These are phyloP conservation scores for Drechslerella dactyloides DNA, from an alignment of 2,329 filamentous ascomycete species.

Conservation along the genomic window DNA sequence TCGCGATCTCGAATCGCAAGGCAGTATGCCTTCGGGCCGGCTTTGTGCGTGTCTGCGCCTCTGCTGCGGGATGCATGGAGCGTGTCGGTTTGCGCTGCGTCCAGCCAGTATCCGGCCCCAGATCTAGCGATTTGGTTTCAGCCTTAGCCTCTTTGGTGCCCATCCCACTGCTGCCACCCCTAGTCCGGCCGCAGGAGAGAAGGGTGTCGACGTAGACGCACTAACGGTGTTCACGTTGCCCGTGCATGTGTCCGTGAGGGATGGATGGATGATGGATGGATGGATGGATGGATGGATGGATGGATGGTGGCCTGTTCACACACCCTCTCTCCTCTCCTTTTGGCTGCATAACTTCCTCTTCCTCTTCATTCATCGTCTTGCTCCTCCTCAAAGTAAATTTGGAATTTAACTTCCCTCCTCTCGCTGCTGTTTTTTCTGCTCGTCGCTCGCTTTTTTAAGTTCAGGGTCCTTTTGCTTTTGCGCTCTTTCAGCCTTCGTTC, in stretches of 20 bases:
- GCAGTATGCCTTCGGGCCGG: background rate
- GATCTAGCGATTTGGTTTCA: constrained; percentile 39
- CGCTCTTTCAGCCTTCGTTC: constrained; percentile 10
- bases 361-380: constrained; percentile 5
- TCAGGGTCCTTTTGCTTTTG: constrained; percentile 19
- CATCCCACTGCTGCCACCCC: background rate
- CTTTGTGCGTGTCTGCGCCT: constrained; percentile 17
- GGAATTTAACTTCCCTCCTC: background rate
- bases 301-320: background rate
- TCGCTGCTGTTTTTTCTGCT: constrained; percentile 6
- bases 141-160: constrained; percentile 34
- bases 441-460: constrained; percentile 3
- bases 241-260: constrained; percentile 31
- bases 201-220: constrained; percentile 16
- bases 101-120: too few species aligned
- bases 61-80: background rate
- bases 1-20: constrained; percentile 1
- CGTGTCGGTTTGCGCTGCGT: constrained; percentile 1
- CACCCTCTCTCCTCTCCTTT: constrained; percentile 27
- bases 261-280: background rate
- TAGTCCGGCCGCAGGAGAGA: constrained; percentile 11
- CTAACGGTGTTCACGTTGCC: constrained; percentile 34
- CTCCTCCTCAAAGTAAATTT: constrained; percentile 8
- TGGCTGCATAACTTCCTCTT: constrained; percentile 7
- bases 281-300: background rate